Evolutionary conservation across 2,329 filamentous ascomycete species (phyloP), one percentile per base, ranked within the genome.

Genomic region (Penicillium rolfsii): DNA sequence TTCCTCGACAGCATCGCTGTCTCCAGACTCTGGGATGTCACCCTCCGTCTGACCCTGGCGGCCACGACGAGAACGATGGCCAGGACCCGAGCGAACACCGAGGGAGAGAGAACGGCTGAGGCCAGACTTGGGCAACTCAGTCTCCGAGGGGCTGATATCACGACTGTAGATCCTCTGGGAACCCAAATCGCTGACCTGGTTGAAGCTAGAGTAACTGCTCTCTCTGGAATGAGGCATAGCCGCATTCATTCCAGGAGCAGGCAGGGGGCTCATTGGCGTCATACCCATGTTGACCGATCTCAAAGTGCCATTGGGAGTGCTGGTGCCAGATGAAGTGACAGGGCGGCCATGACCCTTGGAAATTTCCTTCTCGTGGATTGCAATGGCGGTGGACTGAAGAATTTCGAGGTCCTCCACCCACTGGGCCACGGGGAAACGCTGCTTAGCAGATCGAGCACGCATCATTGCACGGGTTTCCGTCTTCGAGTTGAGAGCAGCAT

Each of bases 401-500:
- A 84, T 85, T 62, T 88, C 86, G 4, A 89, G 78, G 64, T 87
- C 85, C 67, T 88, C 84, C 54, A 88, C 81, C 87, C 87, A 89
- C 70, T 89, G 85, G 6, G 84, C 84, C 19, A 89, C 86, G 16
- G 87, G 87, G 77, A 89, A 89, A 48, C 87, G 81, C 69, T 89
- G 87, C 67, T 86, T 85, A 1, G 84, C 85, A 41, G 85, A 87
- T 63, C 85, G 80, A 38, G 87, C 87, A 72, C 87, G 81, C 87
- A 89, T 89, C 68, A 84, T 79, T 1, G 84, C 83, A 57, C 87
- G 79, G 43, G 82, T 83, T 35, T 84, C 77, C 19, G 76, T 76
- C 67, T 84, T 84, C 3, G 85, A 87, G 57, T 80, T 83, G 48
- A 89, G 74, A 1, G 87, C 87, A 56, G 82, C 81, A 19, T 84